Percentiles rank a stretch among this genome's conserved stretches.
These are phyloP conservation scores for Agrocybe praecox DNA, from an alignment of 768 basidiomycete genomes.

Conservation along the genomic window DNA sequence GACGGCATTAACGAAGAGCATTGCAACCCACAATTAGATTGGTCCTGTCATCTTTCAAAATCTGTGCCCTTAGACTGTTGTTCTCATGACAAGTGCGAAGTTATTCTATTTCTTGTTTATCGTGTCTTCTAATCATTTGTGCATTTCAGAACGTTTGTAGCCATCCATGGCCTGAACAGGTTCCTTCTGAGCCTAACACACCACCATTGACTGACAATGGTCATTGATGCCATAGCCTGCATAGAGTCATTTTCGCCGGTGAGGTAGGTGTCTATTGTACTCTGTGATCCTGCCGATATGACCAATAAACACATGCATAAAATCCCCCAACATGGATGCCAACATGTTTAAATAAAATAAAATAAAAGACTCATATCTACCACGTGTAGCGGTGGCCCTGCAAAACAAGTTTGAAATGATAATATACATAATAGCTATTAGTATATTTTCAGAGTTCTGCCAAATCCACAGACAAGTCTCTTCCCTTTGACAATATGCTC, in stretches of 20 bases:
- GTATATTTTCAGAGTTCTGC: too few species aligned
- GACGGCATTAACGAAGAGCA: constrained; percentile 38
- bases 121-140: neutral
- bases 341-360: too few species aligned
- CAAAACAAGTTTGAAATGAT: too few species aligned
- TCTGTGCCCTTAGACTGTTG: constrained; percentile 42
- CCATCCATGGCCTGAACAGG: too few species aligned
- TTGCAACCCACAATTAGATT: constrained; percentile 50
- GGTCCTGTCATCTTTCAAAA: constrained; percentile 48
- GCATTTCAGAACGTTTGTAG: too few species aligned
- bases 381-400: too few species aligned
- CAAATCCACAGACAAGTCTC: too few species aligned
- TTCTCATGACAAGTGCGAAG: constrained; percentile 46
- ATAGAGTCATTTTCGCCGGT: neutral
- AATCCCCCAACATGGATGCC: too few species aligned
- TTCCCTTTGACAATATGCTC: too few species aligned
- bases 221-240: neutral
- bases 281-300: constrained; percentile 1
- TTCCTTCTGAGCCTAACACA: too few species aligned
- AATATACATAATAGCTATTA: too few species aligned
- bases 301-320: neutral
- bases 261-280: neutral
- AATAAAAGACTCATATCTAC: too few species aligned
- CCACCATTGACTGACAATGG: neutral
- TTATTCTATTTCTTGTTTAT: neutral